phyloP scores from a whole-genome alignment of 2,329 filamentous ascomycete species.

The Penicillium crustosum region DNA sequence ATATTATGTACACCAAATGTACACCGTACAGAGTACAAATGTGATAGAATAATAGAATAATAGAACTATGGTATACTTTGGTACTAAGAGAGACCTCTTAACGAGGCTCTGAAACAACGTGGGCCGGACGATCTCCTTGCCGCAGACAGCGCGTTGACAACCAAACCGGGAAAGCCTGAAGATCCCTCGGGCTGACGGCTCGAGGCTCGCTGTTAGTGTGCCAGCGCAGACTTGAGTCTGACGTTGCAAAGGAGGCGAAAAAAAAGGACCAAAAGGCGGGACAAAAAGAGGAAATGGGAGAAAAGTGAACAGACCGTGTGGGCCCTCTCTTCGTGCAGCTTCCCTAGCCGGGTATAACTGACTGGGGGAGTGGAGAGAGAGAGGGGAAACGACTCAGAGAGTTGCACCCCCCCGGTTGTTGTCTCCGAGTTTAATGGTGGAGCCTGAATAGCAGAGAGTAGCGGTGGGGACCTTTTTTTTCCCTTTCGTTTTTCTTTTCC shows the following conservation, averaged over 20 bases:
- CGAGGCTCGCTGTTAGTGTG: slow-evolving; percentile 1
- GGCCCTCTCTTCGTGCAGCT: slow-evolving; percentile 4
- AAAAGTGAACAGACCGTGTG: slow-evolving; percentile 7
- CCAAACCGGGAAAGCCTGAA: slow-evolving; percentile 6
- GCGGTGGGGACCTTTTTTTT: neutral
- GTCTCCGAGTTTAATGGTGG: slow-evolving; percentile 42
- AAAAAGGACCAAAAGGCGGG: neutral
- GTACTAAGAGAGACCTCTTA: neutral
- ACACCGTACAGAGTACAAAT: neutral
- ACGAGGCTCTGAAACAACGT: slow-evolving; percentile 15
- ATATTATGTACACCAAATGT: neutral
- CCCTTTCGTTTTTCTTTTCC: neutral
- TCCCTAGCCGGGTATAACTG: slow-evolving; percentile 9
- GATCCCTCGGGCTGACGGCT: slow-evolving; percentile 6
- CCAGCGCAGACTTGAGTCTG: slow-evolving; percentile 1
- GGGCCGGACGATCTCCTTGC: slow-evolving; percentile 6
- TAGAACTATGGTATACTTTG: neutral
- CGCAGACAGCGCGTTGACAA: slow-evolving; percentile 9
- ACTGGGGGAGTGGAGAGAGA: slow-evolving; percentile 9
- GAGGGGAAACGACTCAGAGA: neutral
- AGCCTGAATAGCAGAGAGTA: slow-evolving; percentile 6
- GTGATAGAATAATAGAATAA: neutral
- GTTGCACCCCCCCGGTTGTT: slow-evolving; percentile 13
- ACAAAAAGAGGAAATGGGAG: neutral
- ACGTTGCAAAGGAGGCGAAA: neutral